A percentile compares a stretch with the other conserved stretches of the same genome.
Evolutionary conservation across 2,329 filamentous ascomycete genomes (phyloP).

Genomic region (Fusarium sarcochroum): DNA sequence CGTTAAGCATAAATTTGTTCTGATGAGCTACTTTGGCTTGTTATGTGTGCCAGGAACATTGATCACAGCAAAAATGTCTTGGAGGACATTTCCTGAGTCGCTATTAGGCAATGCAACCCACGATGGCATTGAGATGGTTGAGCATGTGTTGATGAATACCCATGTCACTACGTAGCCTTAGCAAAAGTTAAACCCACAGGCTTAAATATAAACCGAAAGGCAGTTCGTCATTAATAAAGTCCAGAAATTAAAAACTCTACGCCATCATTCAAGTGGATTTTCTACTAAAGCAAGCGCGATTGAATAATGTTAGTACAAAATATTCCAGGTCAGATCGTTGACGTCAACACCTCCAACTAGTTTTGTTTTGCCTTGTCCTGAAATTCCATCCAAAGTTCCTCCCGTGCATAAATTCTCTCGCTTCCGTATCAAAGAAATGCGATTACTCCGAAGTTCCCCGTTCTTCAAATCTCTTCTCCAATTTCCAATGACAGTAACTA

Average conservation of each 20-base stretch:
- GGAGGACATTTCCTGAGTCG: too few relatives aligned
- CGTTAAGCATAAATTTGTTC: too few relatives aligned
- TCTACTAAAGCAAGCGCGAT: not conserved
- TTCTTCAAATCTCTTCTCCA: not conserved
- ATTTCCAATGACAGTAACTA: constrained; percentile 21
- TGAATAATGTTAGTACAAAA: constrained; percentile 1
- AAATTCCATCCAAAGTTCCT: not conserved
- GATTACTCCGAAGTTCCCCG: not conserved
- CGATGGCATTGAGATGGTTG: too few relatives aligned
- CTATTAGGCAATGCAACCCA: too few relatives aligned
- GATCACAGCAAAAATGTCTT: too few relatives aligned
- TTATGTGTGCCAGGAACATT: too few relatives aligned
- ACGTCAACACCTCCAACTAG: constrained; percentile 19
- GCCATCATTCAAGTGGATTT: not conserved
- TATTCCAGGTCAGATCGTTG: constrained; percentile 7
- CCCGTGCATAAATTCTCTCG: not conserved
- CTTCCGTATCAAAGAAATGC: not conserved
- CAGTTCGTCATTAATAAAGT: not conserved
- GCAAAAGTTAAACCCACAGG: too few relatives aligned
- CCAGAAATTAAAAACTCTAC: not conserved
- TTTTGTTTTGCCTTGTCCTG: not conserved
- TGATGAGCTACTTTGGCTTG: too few relatives aligned
- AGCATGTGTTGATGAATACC: too few relatives aligned
- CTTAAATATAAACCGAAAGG: not conserved
- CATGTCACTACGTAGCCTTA: too few relatives aligned